These are phyloP conservation scores for Vaccinium vitisidaea DNA, from an alignment of 148 eudicot genomes.

Conservation along the genomic window DNA sequence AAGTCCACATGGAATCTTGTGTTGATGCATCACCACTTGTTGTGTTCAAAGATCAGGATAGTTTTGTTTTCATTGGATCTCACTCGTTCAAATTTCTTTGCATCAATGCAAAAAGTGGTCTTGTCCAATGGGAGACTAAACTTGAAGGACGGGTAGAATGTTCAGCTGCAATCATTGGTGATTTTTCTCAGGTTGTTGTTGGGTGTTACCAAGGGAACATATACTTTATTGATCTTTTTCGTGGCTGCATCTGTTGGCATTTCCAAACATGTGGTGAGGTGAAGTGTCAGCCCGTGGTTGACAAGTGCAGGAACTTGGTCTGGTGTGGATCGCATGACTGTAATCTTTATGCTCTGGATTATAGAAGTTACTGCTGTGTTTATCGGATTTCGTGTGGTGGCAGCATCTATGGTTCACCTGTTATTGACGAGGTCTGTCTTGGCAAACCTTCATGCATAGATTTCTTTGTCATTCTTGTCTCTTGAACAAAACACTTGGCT, in stretches of 20 bases:
- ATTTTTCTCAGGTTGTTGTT: conserved; percentile 73
- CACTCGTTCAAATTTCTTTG: conserved; percentile 77
- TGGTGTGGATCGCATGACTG: conserved; percentile 98
- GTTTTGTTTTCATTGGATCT: conserved; percentile 68
- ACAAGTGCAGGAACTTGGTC: conserved; percentile 62
- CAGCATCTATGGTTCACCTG: conserved; percentile 80
- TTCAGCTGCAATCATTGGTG: conserved; percentile 73
- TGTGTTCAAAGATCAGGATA: conserved; percentile 45
- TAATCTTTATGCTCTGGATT: conserved; percentile 78
- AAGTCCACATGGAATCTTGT: conserved; percentile 75
- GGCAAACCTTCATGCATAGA: not conserved
- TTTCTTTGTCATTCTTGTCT: conserved; percentile 2
- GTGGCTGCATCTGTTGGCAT: conserved; percentile 67
- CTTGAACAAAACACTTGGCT: not conserved
- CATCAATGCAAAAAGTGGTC: conserved; percentile 70
- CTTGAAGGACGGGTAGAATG: conserved; percentile 74
- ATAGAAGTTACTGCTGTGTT: conserved; percentile 54
- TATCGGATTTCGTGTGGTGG: conserved; percentile 74
- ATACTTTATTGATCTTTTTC: conserved; percentile 60
- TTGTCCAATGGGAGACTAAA: conserved; percentile 61
- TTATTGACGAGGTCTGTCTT: conserved; percentile 56
- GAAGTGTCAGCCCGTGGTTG: conserved; percentile 77
- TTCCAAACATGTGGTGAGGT: conserved; percentile 83
- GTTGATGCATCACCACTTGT: conserved; percentile 93
- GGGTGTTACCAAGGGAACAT: conserved; percentile 95